A percentile compares a stretch with the other conserved stretches of the same genome.
Evolutionary conservation across 192 early-diverging fungal genomes (phyloP).

Genomic region (Irineochytrium annulatum): DNA sequence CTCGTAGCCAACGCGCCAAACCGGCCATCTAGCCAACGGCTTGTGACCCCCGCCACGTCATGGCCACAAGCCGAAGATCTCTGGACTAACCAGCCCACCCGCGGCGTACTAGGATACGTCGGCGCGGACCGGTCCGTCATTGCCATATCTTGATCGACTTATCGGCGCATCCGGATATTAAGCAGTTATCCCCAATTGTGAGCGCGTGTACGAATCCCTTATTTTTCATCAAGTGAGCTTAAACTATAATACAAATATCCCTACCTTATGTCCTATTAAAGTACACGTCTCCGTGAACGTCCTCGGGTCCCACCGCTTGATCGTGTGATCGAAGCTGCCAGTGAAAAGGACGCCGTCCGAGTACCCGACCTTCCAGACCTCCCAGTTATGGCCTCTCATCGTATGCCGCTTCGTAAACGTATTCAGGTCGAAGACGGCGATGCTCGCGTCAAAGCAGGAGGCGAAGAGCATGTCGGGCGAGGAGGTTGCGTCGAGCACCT

Average conservation of each 20-base stretch:
- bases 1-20: no score
- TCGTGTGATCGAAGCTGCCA: constrained; percentile 36
- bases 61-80: no score
- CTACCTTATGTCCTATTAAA: constrained; percentile 34
- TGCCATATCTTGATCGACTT: constrained; percentile 26
- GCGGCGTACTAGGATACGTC: no score
- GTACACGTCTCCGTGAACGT: constrained; percentile 17
- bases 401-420: constrained; percentile 31
- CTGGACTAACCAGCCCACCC: no score
- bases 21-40: no score
- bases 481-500: constrained; percentile 49
- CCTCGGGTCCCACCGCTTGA: constrained; percentile 36
- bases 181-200: constrained; percentile 10
- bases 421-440: constrained; percentile 37
- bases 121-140: no score
- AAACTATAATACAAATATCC: not conserved
- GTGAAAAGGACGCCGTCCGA: constrained; percentile 37
- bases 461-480: constrained; percentile 47
- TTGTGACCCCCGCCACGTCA: no score
- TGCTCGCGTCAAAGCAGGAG: constrained; percentile 53
- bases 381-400: constrained; percentile 58
- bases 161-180: constrained; percentile 21
- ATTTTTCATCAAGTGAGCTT: not conserved
- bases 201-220: constrained; percentile 24
- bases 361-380: constrained; percentile 58